Base-by-base conservation (phyloP, 2,329 filamentous ascomycete genomes). In the Magnaporthales sp. region DNA sequence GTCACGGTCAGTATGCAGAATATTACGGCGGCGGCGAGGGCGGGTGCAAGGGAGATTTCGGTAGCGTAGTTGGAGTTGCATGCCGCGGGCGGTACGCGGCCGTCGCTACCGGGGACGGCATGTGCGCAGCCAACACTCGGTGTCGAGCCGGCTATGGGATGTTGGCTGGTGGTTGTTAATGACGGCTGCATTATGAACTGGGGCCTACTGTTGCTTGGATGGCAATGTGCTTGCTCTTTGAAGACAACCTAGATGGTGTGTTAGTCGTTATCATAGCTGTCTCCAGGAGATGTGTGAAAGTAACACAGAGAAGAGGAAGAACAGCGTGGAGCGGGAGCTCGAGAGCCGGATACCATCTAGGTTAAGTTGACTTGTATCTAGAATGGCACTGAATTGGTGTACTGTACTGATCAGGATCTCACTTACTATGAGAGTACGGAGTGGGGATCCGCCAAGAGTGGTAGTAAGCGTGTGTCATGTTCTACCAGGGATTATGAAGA, bases 51-150 rank as follows among this genome's bases (percentile, higher is more conserved):
- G 27, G 70, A 66, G 2, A 72, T 71, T 62, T 73, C 65, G 68
- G 68, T 73, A 67, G 74, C 74, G 70, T 75, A 75, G 67, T 72
- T 69, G 1, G 71, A 68, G 69, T 74, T 74, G 69, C 72, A 75
- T 8, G 74, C 71, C 10, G 69, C 66, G 10, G 66, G 3, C 8
- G 72, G 72, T 3, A 75, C 72, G 66, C 73, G 61, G 46, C 72
- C 70, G 54, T 73, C 70, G 27, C 69, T 68, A 27, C 70, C 70
- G 4, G 71, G 70, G 5, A 67, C 62, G 19, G 38, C 38, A 51
- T 51, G 38, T 51, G 38, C 6, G 38, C 38, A 51, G 38, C 38
- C 38, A 51, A n/a, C 19, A 51, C 38, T 51, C n/a, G 38, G 38
- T 51, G 15, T n/a, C 19, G 38, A 7, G 38, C 38, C 38, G 8